Percentiles rank a stretch among this genome's conserved stretches.
These are phyloP conservation scores for Plectosphaerella sp. DNA, from an alignment of 2,329 filamentous ascomycete species.

Conservation along the genomic window DNA sequence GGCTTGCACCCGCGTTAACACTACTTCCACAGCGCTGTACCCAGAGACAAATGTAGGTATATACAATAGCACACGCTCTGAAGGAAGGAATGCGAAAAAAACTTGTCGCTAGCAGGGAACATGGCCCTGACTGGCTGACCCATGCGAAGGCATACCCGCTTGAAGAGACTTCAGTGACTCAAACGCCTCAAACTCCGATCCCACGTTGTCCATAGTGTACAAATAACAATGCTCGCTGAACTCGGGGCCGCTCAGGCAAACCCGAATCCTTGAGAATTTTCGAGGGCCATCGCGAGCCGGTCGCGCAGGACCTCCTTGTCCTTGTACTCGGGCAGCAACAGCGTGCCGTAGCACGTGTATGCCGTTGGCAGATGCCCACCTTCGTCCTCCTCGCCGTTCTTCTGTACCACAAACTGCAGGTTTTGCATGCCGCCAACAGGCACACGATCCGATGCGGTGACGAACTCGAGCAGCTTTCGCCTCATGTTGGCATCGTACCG, in stretches of 20 bases:
- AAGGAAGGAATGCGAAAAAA: too few relatives aligned
- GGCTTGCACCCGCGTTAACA: too few relatives aligned
- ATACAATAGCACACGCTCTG: too few relatives aligned
- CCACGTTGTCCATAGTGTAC: too few relatives aligned
- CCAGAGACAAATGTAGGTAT: too few relatives aligned
- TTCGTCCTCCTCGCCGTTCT: conserved; percentile 58
- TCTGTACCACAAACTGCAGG: conserved; percentile 79
- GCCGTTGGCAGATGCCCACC: conserved; percentile 70
- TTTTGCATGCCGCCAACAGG: conserved; percentile 82
- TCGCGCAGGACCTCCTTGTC: conserved; percentile 64
- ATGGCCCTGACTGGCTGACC: too few relatives aligned
- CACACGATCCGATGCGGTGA: conserved; percentile 87
- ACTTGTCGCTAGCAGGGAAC: too few relatives aligned
- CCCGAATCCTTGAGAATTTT: conserved; percentile 87
- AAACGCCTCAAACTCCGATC: too few relatives aligned
- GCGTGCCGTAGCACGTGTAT: conserved; percentile 87
- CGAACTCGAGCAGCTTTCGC: conserved; percentile 80
- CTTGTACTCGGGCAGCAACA: conserved; percentile 80
- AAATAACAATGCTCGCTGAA: not conserved
- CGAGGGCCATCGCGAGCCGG: conserved; percentile 78
- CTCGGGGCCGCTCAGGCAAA: conserved; percentile 51
- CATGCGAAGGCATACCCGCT: too few relatives aligned
- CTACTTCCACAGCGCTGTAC: too few relatives aligned
- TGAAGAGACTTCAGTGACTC: too few relatives aligned
- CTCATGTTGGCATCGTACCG: conserved; percentile 65